A percentile compares a stretch with the other conserved stretches of the same genome.
These are phyloP conservation scores for Cystofilobasidium bisporidii DNA, from an alignment of 768 basidiomycete genomes.

Conservation along the genomic window DNA sequence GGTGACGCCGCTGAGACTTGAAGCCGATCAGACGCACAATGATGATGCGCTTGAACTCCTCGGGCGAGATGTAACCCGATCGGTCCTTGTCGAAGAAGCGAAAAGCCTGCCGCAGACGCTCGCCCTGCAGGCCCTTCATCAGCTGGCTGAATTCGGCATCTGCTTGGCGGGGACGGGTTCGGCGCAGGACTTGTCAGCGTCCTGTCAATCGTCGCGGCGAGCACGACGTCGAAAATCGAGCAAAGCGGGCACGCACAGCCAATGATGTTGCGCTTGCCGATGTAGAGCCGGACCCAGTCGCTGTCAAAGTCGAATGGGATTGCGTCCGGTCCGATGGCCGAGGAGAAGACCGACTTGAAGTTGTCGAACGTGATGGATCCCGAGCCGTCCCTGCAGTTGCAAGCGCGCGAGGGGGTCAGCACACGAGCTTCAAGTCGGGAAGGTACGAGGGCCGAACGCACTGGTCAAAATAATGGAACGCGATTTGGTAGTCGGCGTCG, in stretches of 20 bases:
- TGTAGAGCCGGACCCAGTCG: slow-evolving; percentile 92
- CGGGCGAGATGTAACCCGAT: slow-evolving; percentile 86
- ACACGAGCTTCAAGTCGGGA: no score
- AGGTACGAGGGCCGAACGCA: slow-evolving; percentile 43
- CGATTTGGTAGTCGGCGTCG: slow-evolving; percentile 94
- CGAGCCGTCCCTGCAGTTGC: slow-evolving; percentile 61
- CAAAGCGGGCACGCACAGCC: slow-evolving; percentile 56
- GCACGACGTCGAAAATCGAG: neutral
- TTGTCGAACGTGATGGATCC: slow-evolving; percentile 88
- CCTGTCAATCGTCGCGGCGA: neutral
- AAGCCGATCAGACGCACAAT: slow-evolving; percentile 52
- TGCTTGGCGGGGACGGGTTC: no score
- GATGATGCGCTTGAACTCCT: slow-evolving; percentile 91
- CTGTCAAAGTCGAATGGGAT: slow-evolving; percentile 87
- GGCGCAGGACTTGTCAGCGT: neutral
- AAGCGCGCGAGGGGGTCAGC: slow-evolving; percentile 11
- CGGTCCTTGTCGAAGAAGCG: slow-evolving; percentile 77
- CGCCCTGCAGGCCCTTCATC: slow-evolving; percentile 97
- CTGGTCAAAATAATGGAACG: slow-evolving; percentile 93
- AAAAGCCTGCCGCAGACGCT: slow-evolving; percentile 92
- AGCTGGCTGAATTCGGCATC: slow-evolving; percentile 87
- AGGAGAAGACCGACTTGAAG: slow-evolving; percentile 83
- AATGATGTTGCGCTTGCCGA: slow-evolving; percentile 85
- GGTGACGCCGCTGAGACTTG: neutral
- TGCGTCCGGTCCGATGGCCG: slow-evolving; percentile 62